Percentiles rank a stretch among this genome's conserved stretches.
These are phyloP conservation scores for Mycena polygramma DNA, from an alignment of 768 basidiomycete species.

Conservation along the genomic window DNA sequence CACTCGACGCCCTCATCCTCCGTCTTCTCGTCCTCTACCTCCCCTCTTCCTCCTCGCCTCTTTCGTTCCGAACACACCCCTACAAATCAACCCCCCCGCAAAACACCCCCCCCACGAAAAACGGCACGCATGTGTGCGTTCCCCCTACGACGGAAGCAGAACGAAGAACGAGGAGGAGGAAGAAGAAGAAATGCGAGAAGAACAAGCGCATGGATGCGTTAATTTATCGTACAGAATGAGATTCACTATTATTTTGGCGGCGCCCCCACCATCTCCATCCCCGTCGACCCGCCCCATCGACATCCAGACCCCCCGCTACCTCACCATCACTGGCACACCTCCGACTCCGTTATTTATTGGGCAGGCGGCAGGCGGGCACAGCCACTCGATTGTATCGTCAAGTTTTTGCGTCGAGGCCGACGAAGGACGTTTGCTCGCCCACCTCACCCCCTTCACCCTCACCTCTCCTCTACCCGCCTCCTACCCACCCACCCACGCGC, in stretches of 20 bases:
- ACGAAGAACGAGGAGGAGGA: background rate
- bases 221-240: slow-evolving; percentile 3
- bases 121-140: background rate
- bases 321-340: too few relatives aligned
- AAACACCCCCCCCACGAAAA: background rate
- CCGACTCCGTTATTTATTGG: background rate
- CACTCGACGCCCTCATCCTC: too few relatives aligned
- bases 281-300: background rate
- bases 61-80: background rate
- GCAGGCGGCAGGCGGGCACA: background rate
- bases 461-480: too few relatives aligned
- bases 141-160: background rate
- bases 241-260: background rate
- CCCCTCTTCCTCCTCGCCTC: too few relatives aligned
- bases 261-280: background rate
- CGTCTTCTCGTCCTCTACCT: too few relatives aligned
- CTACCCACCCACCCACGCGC: too few relatives aligned
- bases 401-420: too few relatives aligned
- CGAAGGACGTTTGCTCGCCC: too few relatives aligned
- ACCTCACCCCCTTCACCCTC: too few relatives aligned
- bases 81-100: background rate
- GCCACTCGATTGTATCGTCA: too few relatives aligned
- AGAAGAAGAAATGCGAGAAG: background rate
- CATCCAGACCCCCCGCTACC: too few relatives aligned
- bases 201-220: background rate